Percentiles rank a stretch among this genome's conserved stretches.
phyloP scores from a whole-genome alignment of 2,329 filamentous ascomycete species.

The Ambrosiella xylebori region DNA sequence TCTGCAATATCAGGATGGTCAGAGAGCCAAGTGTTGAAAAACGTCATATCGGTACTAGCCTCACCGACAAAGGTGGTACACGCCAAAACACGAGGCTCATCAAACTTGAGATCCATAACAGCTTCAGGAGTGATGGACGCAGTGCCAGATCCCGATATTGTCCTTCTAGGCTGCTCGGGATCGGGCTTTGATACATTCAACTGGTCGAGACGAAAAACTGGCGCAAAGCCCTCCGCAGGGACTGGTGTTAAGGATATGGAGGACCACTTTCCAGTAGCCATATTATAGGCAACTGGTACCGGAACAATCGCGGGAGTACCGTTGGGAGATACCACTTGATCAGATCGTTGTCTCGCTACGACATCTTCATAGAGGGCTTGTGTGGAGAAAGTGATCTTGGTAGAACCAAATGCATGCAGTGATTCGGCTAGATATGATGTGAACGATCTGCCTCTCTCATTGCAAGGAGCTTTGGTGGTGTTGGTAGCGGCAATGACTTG shows the following conservation, averaged over 20 bases:
- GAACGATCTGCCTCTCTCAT: constrained; percentile 32
- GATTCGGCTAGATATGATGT: constrained; percentile 39
- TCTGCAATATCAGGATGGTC: constrained; percentile 37
- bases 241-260: constrained; percentile 3
- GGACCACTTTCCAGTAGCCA: constrained; percentile 36
- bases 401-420: constrained; percentile 34
- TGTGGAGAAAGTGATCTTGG: constrained; percentile 32
- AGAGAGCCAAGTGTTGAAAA: constrained; percentile 49
- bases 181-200: constrained; percentile 11
- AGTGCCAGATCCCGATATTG: constrained; percentile 16
- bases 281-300: constrained; percentile 35
- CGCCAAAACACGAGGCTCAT: constrained; percentile 45
- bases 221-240: background rate
- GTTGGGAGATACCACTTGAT: constrained; percentile 29
- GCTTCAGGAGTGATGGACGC: constrained; percentile 30
- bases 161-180: constrained; percentile 7
- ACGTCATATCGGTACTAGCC: constrained; percentile 47
- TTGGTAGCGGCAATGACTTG: constrained; percentile 45
- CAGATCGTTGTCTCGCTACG: constrained; percentile 27
- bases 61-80: constrained; percentile 52
- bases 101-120: constrained; percentile 39
- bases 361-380: constrained; percentile 41
- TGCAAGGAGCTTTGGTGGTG: constrained; percentile 26
- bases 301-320: constrained; percentile 20
- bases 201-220: constrained; percentile 7